Evolutionary conservation across 2,329 filamentous ascomycete species (phyloP).

Genomic region (Phyllosticta citribraziliensis): DNA sequence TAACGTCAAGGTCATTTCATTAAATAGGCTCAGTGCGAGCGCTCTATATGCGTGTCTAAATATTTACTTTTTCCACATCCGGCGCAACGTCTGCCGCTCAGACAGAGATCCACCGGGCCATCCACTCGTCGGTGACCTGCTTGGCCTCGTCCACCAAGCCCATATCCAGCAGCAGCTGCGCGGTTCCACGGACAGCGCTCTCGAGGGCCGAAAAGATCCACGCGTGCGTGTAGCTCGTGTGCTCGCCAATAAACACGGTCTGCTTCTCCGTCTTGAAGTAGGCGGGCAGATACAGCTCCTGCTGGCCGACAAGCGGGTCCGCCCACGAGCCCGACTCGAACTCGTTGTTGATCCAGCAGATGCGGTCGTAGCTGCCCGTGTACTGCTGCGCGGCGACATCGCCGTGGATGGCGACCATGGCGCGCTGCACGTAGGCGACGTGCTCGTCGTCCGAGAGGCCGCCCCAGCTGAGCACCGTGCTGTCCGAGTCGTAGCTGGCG

Average conservation of each 20-base stretch:
- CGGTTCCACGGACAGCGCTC: constrained; percentile 54
- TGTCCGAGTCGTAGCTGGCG: constrained; percentile 46
- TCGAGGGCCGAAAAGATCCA: constrained; percentile 62
- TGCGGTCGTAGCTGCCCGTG: constrained; percentile 54
- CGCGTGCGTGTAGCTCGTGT: constrained; percentile 62
- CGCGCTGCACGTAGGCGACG: constrained; percentile 51
- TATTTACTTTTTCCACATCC: neutral
- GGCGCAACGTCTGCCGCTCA: constrained; percentile 11
- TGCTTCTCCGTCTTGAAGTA: constrained; percentile 62
- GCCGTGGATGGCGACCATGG: constrained; percentile 60
- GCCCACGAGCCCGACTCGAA: constrained; percentile 56
- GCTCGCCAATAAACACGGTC: constrained; percentile 58
- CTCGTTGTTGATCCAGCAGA: constrained; percentile 56
- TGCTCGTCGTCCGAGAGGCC: constrained; percentile 50
- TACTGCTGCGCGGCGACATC: constrained; percentile 49
- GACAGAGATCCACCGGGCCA: constrained; percentile 55
- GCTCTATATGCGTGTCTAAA: neutral
- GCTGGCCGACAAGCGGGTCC: constrained; percentile 51
- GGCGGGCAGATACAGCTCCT: constrained; percentile 60
- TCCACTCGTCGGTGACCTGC: constrained; percentile 53
- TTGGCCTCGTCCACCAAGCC: constrained; percentile 64
- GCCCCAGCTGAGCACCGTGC: constrained; percentile 35
- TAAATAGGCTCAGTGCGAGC: neutral
- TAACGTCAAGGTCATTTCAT: too few species aligned
- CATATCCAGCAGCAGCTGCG: constrained; percentile 54